Conservation (phyloP, 305 asterid species). For the Withania somnifera region DNA sequence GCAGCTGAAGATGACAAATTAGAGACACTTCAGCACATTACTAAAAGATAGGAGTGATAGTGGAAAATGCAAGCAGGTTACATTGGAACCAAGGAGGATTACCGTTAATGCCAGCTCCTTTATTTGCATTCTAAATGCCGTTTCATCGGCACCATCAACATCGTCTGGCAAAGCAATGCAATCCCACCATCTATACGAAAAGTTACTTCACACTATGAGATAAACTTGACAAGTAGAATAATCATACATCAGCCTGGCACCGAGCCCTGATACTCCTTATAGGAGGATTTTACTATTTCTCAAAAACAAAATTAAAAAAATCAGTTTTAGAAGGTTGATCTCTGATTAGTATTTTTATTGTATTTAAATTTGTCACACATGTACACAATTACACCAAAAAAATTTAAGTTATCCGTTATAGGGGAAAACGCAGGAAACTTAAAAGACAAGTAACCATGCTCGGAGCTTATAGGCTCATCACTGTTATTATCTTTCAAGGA, state of each 20-base stretch:
- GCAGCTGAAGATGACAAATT: background rate
- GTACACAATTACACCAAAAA: background rate
- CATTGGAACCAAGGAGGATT: constrained; percentile 8
- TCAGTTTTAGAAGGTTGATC: background rate
- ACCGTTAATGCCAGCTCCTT: constrained; percentile 84
- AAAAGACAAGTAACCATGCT: background rate
- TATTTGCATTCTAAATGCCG: constrained; percentile 58
- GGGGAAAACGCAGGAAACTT: background rate
- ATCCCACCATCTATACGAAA: constrained; percentile 82
- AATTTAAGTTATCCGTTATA: background rate
- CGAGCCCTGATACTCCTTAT: background rate
- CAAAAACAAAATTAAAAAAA: background rate
- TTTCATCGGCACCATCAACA: constrained; percentile 54
- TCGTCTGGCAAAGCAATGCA: constrained; percentile 85
- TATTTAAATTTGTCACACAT: background rate
- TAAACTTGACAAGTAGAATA: background rate
- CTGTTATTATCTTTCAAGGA: background rate
- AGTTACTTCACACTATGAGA: background rate
- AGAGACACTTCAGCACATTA: background rate
- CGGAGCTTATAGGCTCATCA: background rate
- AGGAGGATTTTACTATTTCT: background rate
- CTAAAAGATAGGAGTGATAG: background rate
- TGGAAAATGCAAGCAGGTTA: background rate
- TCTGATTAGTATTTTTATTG: background rate
- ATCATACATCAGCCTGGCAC: background rate